Conservation (phyloP, 1,284 basidiomycete genomes). For the Malassezia pachydermatis region DNA sequence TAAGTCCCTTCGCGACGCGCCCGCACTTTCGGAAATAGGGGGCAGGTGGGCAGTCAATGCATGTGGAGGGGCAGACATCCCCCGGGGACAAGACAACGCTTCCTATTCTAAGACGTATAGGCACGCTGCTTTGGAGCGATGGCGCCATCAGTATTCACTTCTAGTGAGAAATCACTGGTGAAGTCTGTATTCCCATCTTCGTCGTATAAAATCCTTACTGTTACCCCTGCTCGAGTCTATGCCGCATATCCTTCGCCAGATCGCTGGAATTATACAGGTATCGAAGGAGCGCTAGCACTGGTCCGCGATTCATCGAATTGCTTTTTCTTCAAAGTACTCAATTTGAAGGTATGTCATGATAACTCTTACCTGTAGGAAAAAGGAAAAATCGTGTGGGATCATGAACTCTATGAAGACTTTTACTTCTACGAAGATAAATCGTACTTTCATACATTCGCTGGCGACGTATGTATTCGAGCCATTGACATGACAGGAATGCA, state of each 20-base stretch:
- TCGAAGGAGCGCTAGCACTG: constrained; percentile 43
- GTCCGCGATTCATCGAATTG: constrained; percentile 31
- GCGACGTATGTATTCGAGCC: constrained; percentile 65
- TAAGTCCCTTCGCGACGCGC: no score
- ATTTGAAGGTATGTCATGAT: constrained; percentile 26
- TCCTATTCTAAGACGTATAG: constrained; percentile 1
- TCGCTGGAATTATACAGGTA: constrained; percentile 36
- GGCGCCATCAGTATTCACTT: constrained; percentile 41
- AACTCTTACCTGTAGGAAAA: neutral
- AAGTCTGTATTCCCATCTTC: constrained; percentile 42
- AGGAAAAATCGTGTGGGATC: constrained; percentile 62
- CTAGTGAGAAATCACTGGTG: constrained; percentile 43
- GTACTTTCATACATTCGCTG: constrained; percentile 86
- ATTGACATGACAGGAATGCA: constrained; percentile 58
- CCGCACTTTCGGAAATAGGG: no score
- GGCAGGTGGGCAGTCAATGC: no score
- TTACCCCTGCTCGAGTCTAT: constrained; percentile 43
- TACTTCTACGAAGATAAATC: constrained; percentile 75
- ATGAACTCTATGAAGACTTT: constrained; percentile 77
- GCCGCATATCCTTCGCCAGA: constrained; percentile 28
- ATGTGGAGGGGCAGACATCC: no score
- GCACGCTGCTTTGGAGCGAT: constrained; percentile 1
- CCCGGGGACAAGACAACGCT: no score
- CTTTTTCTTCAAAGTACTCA: constrained; percentile 40
- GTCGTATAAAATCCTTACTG: constrained; percentile 42